These are phyloP conservation scores for Fusarium miscanthi DNA, from an alignment of 2,329 filamentous ascomycete species.

Conservation along the genomic window DNA sequence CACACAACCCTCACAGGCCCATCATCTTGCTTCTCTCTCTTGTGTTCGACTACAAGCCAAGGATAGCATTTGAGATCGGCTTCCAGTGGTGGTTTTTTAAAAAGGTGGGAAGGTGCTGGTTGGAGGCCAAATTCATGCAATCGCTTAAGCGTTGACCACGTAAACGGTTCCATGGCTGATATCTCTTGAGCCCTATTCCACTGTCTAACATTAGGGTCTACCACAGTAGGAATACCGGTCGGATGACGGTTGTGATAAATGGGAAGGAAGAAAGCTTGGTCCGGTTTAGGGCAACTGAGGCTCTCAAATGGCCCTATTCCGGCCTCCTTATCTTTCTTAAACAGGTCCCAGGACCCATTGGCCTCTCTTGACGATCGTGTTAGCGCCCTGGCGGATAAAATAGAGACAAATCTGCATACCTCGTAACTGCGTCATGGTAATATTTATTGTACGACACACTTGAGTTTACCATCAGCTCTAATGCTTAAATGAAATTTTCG, in stretches of 20 bases:
- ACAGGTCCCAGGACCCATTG: background rate
- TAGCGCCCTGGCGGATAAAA: background rate
- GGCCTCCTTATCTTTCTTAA: background rate
- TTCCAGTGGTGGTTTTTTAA: background rate
- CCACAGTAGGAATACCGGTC: background rate
- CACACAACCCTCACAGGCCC: background rate
- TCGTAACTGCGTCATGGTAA: background rate
- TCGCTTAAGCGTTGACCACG: slow-evolving; percentile 17
- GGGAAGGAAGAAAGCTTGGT: slow-evolving; percentile 35
- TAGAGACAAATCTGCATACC: background rate
- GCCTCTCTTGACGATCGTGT: background rate
- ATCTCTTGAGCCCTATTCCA: slow-evolving; percentile 4
- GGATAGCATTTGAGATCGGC: slow-evolving; percentile 32
- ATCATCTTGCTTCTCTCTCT: slow-evolving; percentile 3
- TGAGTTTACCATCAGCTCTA: background rate
- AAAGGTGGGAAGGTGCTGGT: slow-evolving; percentile 10
- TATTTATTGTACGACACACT: background rate
- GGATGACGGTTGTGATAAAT: background rate
- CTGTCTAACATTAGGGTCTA: background rate
- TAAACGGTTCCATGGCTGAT: slow-evolving; percentile 15
- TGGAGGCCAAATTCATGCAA: slow-evolving; percentile 9
- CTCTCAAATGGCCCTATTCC: background rate
- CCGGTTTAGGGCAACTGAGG: slow-evolving; percentile 14
- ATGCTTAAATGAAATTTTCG: background rate
- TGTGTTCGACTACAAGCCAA: slow-evolving; percentile 39